Base-by-base conservation (phyloP, 2,329 filamentous ascomycete genomes). In the Nemania abortiva region DNA sequence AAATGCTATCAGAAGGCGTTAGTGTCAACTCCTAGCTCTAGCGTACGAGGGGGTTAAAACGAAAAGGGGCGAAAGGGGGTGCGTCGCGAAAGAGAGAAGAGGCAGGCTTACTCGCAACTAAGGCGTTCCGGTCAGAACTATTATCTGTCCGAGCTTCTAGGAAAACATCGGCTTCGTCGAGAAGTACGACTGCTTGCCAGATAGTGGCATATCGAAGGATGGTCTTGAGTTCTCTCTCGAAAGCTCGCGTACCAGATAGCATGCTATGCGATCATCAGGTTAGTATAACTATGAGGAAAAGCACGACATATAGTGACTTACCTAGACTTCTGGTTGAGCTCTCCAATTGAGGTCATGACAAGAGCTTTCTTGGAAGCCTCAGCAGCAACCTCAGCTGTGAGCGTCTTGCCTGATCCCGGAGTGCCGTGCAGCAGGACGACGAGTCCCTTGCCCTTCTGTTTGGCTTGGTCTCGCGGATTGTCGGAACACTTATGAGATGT, bases 361-460 rank as follows among this genome's bases (percentile, higher is more conserved):
- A 78, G 69, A 4, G 74, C 73, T 57, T 74, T 77, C 47, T 67
- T 62, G 3, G 71, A 70, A 6, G 71, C 75, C 56, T 78, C 77
- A 1, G 76, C 76, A 0, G 75, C 74, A 0, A 76, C 75, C 66
- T 82, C 81, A 0, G 81, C 81, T 0, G 81, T 82, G 11, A 82
- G 70, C 0, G 81, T 83, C 68, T 82, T 82, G 13, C 81, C 81
- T 0, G 77, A 75, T 0, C 81, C 81, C 1, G 80, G 79, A 1
- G 77, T 77, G 1, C 81, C 80, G 60, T 81, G 79, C 5, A 82
- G 74, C 3, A 82, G 69, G 6, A 81, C 67, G 0, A 81, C 76
- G 1, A 82, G 73, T 0, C 81, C 81, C 60, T 81, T 81, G 47
- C 81, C 81, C 70, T 82, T 82, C 63, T 75, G 74, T 47, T 73